These are phyloP conservation scores for Prunus mume DNA, from an alignment of 306 rosid genomes.

Conservation along the genomic window DNA sequence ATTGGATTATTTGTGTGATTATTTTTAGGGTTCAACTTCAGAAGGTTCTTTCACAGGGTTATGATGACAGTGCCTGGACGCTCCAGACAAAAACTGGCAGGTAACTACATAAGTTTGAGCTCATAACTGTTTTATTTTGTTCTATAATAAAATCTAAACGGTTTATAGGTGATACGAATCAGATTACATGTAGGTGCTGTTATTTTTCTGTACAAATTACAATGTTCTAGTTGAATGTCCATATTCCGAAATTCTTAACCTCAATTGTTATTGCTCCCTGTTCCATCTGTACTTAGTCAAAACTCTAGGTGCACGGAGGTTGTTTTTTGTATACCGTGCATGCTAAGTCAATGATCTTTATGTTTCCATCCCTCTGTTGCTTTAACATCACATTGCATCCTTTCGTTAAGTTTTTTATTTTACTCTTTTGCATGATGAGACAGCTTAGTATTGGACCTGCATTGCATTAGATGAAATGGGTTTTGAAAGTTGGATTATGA, in stretches of 20 bases:
- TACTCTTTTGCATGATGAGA: background rate
- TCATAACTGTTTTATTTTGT: background rate
- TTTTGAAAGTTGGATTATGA: background rate
- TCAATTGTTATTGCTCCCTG: background rate
- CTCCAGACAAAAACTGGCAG: conserved; percentile 86
- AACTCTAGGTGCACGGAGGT: background rate
- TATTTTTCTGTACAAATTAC: background rate
- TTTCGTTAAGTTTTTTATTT: background rate
- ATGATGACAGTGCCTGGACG: conserved; percentile 72
- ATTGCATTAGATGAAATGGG: background rate
- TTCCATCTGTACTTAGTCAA: background rate
- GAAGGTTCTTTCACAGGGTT: conserved; percentile 79
- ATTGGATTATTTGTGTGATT: conserved; percentile 15
- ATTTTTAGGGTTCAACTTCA: conserved; percentile 55
- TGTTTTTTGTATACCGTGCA: background rate
- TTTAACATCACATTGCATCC: background rate
- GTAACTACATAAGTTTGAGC: conserved; percentile 17
- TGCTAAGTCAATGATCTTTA: background rate
- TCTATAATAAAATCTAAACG: background rate
- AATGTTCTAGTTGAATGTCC: background rate
- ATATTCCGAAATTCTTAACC: background rate
- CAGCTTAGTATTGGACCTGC: background rate
- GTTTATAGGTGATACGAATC: background rate
- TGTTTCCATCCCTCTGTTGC: background rate
- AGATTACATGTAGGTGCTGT: background rate